Conservation (phyloP, 2,329 filamentous ascomycete genomes). For the Fusarium oligoseptatum region DNA sequence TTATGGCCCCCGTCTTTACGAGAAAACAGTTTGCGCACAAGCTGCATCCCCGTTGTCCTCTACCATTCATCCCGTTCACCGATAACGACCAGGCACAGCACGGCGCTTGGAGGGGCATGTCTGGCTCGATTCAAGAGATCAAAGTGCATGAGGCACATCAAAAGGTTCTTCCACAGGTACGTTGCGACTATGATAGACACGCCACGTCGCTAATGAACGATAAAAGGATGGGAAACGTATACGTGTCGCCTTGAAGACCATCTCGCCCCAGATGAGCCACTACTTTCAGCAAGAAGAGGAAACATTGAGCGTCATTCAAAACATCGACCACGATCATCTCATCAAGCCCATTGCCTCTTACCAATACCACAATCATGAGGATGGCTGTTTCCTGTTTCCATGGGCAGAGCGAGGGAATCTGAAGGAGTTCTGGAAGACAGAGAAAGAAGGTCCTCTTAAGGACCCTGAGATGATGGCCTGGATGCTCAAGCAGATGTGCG, state of each 20-base stretch:
- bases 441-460: fast-evolving
- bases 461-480: not conserved
- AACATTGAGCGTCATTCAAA: not conserved
- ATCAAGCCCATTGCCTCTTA: slow-evolving; percentile 16
- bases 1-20: not conserved
- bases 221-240: not conserved
- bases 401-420: slow-evolving; percentile 16
- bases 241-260: not conserved
- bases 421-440: not conserved
- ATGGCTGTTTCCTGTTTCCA: slow-evolving; percentile 2
- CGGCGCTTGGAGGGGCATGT: fast-evolving
- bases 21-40: not conserved
- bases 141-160: not conserved
- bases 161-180: not conserved
- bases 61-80: not conserved
- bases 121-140: not conserved
- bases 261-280: not conserved
- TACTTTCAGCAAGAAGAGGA: not conserved
- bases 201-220: not conserved
- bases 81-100: fast-evolving
- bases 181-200: not conserved
- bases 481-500: slow-evolving; percentile 5
- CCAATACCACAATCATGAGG: not conserved
- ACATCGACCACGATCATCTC: not conserved
- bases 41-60: not conserved